These are phyloP conservation scores for Aspergillus fumigatiaffinis DNA, from an alignment of 2,329 filamentous ascomycete species.

Conservation along the genomic window DNA sequence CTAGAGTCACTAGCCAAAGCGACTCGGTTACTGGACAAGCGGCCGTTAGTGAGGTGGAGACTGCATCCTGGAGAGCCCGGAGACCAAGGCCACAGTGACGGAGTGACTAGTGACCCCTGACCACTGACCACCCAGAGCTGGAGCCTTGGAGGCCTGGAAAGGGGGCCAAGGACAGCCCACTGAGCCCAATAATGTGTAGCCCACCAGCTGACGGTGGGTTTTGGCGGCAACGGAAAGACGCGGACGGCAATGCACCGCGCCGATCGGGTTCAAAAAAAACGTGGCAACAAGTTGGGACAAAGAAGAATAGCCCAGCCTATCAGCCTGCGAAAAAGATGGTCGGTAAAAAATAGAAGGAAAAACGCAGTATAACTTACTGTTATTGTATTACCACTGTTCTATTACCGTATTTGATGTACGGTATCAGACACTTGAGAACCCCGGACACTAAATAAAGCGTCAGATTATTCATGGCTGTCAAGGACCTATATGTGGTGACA, in stretches of 20 bases:
- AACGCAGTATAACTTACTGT: not conserved
- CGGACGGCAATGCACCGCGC: constrained; percentile 32
- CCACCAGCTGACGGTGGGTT: constrained; percentile 21
- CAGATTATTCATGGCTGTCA: not conserved
- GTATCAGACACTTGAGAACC: not conserved
- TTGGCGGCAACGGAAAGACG: constrained; percentile 30
- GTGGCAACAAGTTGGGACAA: constrained; percentile 19
- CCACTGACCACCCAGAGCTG: constrained; percentile 2
- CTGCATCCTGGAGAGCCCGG: constrained; percentile 12
- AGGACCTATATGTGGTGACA: not conserved
- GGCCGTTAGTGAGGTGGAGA: constrained; percentile 11
- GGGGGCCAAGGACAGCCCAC: constrained; percentile 10
- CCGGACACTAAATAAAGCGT: not conserved
- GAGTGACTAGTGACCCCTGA: not conserved
- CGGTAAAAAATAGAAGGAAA: constrained; percentile 6
- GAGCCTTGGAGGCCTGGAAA: constrained; percentile 1
- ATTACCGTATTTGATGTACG: constrained; percentile 9
- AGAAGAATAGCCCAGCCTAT: not conserved
- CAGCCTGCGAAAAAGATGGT: not conserved
- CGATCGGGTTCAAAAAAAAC: constrained; percentile 30
- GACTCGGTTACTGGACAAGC: constrained; percentile 4
- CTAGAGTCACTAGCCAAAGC: not conserved
- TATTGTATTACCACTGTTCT: not conserved
- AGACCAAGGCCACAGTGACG: constrained; percentile 7
- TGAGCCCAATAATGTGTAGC: constrained; percentile 4